Evolutionary conservation across 495 filamentous ascomycete species (phyloP).

Genomic region (Cercophora sp.): DNA sequence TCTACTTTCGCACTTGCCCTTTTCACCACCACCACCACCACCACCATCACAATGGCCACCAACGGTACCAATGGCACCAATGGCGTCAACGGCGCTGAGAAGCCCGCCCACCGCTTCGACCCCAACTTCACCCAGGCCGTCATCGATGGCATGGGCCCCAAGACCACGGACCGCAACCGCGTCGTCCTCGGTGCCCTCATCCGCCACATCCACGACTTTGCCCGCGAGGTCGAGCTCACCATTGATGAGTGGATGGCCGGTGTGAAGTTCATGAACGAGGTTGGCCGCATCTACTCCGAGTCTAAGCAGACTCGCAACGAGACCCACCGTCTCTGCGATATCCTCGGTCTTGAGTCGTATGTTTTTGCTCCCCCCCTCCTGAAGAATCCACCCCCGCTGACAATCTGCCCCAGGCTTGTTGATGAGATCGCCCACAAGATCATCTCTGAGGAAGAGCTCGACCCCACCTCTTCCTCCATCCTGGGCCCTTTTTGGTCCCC

Average conservation of each 20-base stretch:
- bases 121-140: conserved; percentile 73
- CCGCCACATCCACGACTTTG: conserved; percentile 77
- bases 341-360: conserved; percentile 78
- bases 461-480: conserved; percentile 78
- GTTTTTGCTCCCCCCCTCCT: conserved; percentile 22
- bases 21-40: background rate
- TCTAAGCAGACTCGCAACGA: conserved; percentile 65
- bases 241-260: conserved; percentile 77
- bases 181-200: conserved; percentile 63
- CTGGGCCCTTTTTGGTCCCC: conserved; percentile 86
- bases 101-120: conserved; percentile 53
- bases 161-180: conserved; percentile 63
- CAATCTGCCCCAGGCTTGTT: conserved; percentile 56
- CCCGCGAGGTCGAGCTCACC: conserved; percentile 76
- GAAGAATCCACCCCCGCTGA: background rate
- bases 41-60: conserved; percentile 23
- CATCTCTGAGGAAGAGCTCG: conserved; percentile 61
- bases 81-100: conserved; percentile 10
- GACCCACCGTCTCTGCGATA: conserved; percentile 71
- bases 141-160: conserved; percentile 71
- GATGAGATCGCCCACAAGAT: conserved; percentile 84
- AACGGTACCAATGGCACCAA: conserved; percentile 19
- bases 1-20: background rate
- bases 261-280: conserved; percentile 56
- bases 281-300: conserved; percentile 50